Conservation (phyloP, 352 stramenopile species). For the Globisporangium megalacanthum region DNA sequence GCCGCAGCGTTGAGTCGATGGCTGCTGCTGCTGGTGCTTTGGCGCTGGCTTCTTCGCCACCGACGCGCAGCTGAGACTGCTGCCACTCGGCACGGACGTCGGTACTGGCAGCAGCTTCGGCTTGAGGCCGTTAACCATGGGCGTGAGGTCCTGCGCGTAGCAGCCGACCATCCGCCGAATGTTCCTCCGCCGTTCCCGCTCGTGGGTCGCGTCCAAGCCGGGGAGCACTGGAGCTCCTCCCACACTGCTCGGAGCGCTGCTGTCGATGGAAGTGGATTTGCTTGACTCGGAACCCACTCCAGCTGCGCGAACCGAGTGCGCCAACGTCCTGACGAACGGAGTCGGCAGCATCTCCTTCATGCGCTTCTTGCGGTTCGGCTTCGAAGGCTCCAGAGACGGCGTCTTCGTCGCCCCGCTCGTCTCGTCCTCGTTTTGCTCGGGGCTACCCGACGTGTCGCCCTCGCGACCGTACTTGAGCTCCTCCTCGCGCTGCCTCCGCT, state of each 20-base stretch:
- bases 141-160: constrained; percentile 62
- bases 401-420: not conserved
- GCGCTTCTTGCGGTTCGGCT: constrained; percentile 14
- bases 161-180: constrained; percentile 31
- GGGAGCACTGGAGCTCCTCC: not conserved
- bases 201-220: constrained; percentile 6
- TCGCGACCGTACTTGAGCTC: constrained; percentile 31
- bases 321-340: constrained; percentile 6
- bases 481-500: constrained; percentile 38
- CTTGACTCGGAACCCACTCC: not conserved
- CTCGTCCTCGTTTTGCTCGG: constrained; percentile 2
- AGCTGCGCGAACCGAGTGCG: not conserved
- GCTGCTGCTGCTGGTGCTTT: not conserved
- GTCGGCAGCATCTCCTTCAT: constrained; percentile 9
- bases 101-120: constrained; percentile 37
- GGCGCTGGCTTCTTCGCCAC: not conserved
- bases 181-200: constrained; percentile 24
- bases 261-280: not conserved
- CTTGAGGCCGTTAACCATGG: constrained; percentile 42
- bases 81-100: constrained; percentile 4
- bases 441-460: not conserved
- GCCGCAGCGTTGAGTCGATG: not conserved
- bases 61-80: not conserved
- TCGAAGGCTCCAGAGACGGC: not conserved
- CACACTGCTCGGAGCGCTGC: not conserved